These are phyloP conservation scores for Chytriomyces sp. DNA, from an alignment of 192 early-diverging fungal genomes.

Conservation along the genomic window DNA sequence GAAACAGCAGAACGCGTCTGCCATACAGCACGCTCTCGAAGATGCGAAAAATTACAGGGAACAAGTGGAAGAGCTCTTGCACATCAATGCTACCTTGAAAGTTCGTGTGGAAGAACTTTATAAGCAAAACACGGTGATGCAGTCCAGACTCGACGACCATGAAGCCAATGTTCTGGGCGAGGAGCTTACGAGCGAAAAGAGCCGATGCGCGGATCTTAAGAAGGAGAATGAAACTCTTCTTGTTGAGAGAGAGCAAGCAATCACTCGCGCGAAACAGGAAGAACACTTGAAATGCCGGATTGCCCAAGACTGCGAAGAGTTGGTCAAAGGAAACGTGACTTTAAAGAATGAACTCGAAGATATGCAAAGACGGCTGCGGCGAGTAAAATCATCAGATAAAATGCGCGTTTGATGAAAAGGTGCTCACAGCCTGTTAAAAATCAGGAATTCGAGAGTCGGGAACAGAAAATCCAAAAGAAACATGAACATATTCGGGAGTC, in stretches of 20 bases:
- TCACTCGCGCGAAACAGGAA: slow-evolving; percentile 42
- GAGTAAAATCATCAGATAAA: slow-evolving; percentile 2
- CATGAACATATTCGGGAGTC: slow-evolving; percentile 40
- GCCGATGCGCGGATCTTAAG: slow-evolving; percentile 17
- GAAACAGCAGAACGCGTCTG: slow-evolving; percentile 34
- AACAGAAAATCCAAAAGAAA: slow-evolving; percentile 29
- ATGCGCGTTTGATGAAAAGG: not conserved
- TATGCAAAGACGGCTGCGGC: slow-evolving; percentile 39
- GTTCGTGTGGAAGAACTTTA: slow-evolving; percentile 44
- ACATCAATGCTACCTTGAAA: slow-evolving; percentile 45
- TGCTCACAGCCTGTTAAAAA: not conserved
- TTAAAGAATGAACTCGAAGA: slow-evolving; percentile 43
- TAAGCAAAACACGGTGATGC: slow-evolving; percentile 34
- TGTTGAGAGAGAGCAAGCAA: slow-evolving; percentile 36
- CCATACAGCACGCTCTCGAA: slow-evolving; percentile 25
- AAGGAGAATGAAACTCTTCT: slow-evolving; percentile 31
- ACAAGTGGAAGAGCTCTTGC: slow-evolving; percentile 54
- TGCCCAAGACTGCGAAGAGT: slow-evolving; percentile 45
- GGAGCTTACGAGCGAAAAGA: slow-evolving; percentile 30
- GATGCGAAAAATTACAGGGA: slow-evolving; percentile 42
- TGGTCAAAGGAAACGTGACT: slow-evolving; percentile 45
- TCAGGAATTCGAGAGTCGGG: slow-evolving; percentile 36
- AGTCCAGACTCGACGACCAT: slow-evolving; percentile 38
- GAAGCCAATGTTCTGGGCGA: slow-evolving; percentile 30
- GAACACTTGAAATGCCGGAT: slow-evolving; percentile 44